Base-by-base conservation (phyloP, 129 eudicot species). In the Artemisia argyi region DNA sequence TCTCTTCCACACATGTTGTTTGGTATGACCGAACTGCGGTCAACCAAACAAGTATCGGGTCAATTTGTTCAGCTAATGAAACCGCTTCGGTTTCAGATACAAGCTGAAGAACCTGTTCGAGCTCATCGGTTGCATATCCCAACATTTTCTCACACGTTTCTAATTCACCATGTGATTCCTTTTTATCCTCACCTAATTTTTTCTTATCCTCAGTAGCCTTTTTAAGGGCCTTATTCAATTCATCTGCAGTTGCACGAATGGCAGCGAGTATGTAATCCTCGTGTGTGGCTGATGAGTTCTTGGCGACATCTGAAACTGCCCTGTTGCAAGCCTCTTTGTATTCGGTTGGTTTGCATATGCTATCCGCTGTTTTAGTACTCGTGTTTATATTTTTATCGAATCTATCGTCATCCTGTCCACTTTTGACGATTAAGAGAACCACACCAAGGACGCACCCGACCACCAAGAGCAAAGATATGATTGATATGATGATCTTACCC, bases 91-190 rank as follows among this genome's bases (percentile, higher is more conserved):
- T 78, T 20, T 83, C 88, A 1, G 79, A 67, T 0, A 91, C 86
- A 17, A 71, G 65, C 20, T 84, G 17, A 12, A 85, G 64, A 3
- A 89, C 83, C 56, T 78, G 78, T 13, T 85, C 50, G 47, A 88
- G 88, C 46, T 75, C 81, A 20, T 81, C 86, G 9, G 82, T 16
- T 0, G 95, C 89, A 12, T 74, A 65, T 8, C 88, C 82, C 39
- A 91, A 56, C 56, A 85, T 61, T 5, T 84, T 77, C 80, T 88
- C 88, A 66, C 97, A 91, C 61, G 79, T 81, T 61, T 91, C 84
- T 0, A 90, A 69, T 0, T 80, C 88, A 60, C 66, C 62, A 54
- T 71, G 69, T 59, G 84, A 55, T 32, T 80, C 80, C 48, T 83
- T 82, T 39, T 54, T 69, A 3, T 69, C 79, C 14, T 70, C 80